These are phyloP conservation scores for Excoecaria cochinchinensis DNA, from an alignment of 345 rosid genomes.

Conservation along the genomic window DNA sequence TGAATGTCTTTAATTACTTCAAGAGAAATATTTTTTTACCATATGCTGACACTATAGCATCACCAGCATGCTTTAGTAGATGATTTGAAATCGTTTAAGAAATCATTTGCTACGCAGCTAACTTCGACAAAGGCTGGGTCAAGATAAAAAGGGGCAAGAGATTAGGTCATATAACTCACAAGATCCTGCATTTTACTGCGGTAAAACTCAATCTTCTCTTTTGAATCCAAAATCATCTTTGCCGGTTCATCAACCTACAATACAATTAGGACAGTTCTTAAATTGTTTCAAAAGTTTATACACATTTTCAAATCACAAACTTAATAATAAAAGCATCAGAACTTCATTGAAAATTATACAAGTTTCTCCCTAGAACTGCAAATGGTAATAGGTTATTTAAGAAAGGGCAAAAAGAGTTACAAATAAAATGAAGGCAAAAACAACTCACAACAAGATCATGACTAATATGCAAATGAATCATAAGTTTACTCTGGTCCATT, in stretches of 20 bases:
- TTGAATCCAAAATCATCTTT: conserved; percentile 75
- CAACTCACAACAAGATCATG: not conserved
- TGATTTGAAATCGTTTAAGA: not conserved
- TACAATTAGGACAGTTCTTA: not conserved
- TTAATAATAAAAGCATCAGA: not conserved
- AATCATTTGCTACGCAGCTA: not conserved
- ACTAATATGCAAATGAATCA: not conserved
- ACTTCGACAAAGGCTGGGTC: not conserved
- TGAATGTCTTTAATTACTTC: not conserved
- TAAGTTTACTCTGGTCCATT: not conserved
- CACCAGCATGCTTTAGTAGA: not conserved
- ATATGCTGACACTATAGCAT: not conserved
- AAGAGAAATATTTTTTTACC: not conserved
- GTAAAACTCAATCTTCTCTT: conserved; percentile 90
- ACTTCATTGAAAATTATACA: not conserved
- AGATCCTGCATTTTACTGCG: conserved; percentile 93
- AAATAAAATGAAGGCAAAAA: not conserved
- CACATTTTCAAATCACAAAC: not conserved
- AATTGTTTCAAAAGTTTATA: not conserved
- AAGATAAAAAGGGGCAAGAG: not conserved
- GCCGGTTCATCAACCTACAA: conserved; percentile 57
- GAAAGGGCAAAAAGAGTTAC: not conserved
- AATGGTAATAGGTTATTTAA: not conserved
- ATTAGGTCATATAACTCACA: conserved; percentile 51
- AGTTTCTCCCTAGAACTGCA: not conserved